Evolutionary conservation across 805 yeast genomes (phyloP), one percentile per base, ranked within the genome.

Genomic region (Diddensiella transvaalensis): DNA sequence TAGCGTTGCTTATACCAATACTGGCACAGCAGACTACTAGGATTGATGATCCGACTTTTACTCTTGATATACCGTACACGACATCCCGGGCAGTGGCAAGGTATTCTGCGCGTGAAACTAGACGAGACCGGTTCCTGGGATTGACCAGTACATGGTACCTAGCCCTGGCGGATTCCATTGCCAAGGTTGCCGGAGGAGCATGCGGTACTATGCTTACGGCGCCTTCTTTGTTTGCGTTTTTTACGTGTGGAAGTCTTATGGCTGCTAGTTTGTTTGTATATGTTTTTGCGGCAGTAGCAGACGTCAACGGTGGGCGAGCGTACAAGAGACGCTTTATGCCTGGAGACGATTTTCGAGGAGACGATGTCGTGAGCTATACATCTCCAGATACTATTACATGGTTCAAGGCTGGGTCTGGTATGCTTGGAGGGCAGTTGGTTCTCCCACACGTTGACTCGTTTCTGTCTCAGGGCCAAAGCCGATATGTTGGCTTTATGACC

Each of bases 401-500:
- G 38, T 35, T 35, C 15, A 35, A 15, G 15, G 21, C 38, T 8
- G 38, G 38, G 8, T 17, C 38, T 13, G 38, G 38, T 10, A 6
- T n/a, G 8, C 15, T 35, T 10, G 15, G 8, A 8, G 38, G 38
- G 18, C 38, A 35, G 17, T 15, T 35, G 17, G 38, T 35, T 6
- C 8, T 35, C 8, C 38, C 38, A n/a, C 38, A 35, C 15, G 38
- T 35, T 10, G 17, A 15, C 15, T n/a, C 21, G 8, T 10, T 35
- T 6, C 38, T 35, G 8, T 35, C 38, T 35, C 38, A 35, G 15
- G 38, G 38, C 8, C 21, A n/a, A 15, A 15, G 38, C 17, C 8
- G 38, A 35, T 17, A 35, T 17, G 21, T 35, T 35, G 38, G 38
- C 8, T 35, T 35, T 35, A 35, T 35, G 38, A 35, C 38, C 38